A percentile compares a stretch with the other conserved stretches of the same genome.
phyloP scores from a whole-genome alignment of 2,329 filamentous ascomycete genomes.

The Microsporum ferrugineum region DNA sequence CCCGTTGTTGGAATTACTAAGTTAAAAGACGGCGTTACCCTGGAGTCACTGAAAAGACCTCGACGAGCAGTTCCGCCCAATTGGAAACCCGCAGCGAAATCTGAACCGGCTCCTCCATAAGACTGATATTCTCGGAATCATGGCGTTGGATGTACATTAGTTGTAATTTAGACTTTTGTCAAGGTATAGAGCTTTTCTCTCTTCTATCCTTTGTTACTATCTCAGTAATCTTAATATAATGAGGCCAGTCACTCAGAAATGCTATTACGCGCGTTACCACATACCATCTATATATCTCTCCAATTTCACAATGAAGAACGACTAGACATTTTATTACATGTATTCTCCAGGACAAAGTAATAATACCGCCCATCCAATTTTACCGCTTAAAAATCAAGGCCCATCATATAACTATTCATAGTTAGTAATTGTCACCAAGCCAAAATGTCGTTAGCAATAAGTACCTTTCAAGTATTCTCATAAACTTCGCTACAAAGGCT shows the following conservation, averaged over 20 bases:
- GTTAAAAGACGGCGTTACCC: constrained; percentile 64
- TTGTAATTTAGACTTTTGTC: neutral
- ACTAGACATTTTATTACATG: neutral
- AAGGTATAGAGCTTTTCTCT: neutral
- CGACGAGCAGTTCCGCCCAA: constrained; percentile 50
- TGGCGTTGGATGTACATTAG: constrained; percentile 4
- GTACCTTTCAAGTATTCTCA: constrained; percentile 88
- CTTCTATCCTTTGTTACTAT: neutral
- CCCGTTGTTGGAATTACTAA: constrained; percentile 89
- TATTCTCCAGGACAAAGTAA: neutral
- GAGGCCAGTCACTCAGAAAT: no score
- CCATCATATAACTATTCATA: constrained; percentile 15
- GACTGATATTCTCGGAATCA: neutral
- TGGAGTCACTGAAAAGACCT: constrained; percentile 72
- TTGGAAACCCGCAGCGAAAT: neutral
- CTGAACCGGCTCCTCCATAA: neutral
- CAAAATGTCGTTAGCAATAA: constrained; percentile 15
- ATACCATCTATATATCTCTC: neutral
- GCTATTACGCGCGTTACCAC: no score
- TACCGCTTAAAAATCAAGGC: constrained; percentile 13
- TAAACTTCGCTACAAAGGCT: constrained; percentile 97
- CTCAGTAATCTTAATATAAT: no score
- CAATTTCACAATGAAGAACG: neutral
- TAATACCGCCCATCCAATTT: neutral
- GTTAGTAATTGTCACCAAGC: neutral